These are phyloP conservation scores for Solanum sparsipilum DNA, from an alignment of 257 asterid genomes.

Conservation along the genomic window DNA sequence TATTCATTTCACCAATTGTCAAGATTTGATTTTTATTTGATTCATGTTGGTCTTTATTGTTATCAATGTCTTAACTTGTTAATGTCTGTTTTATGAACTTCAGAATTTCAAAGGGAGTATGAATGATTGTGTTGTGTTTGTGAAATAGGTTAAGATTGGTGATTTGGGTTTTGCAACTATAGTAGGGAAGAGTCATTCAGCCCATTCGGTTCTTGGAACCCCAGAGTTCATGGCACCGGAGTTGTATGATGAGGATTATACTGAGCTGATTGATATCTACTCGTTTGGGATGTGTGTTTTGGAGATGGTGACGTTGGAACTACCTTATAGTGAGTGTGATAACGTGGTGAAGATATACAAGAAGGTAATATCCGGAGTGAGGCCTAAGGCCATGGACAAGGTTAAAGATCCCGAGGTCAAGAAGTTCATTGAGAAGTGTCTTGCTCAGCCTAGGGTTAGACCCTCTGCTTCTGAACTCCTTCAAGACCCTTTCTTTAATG, in stretches of 20 bases:
- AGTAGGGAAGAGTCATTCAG: conserved; percentile 50
- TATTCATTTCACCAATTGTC: background rate
- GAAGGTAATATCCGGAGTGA: conserved; percentile 54
- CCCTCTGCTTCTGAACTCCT: conserved; percentile 74
- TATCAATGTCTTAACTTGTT: background rate
- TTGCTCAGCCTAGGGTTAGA: conserved; percentile 51
- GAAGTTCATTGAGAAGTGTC: conserved; percentile 66
- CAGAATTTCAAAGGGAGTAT: background rate
- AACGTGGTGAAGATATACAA: conserved; percentile 61
- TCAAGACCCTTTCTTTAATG: conserved; percentile 50
- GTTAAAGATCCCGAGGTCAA: conserved; percentile 49
- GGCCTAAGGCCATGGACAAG: conserved; percentile 67
- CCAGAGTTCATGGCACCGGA: conserved; percentile 93
- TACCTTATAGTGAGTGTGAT: conserved; percentile 65
- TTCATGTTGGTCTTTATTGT: background rate
- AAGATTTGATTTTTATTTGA: background rate
- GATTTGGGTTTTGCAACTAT: conserved; percentile 68
- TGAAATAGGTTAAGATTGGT: conserved; percentile 67
- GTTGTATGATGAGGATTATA: conserved; percentile 63
- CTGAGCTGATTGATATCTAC: conserved; percentile 53
- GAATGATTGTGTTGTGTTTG: background rate
- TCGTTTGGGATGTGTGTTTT: conserved; percentile 83
- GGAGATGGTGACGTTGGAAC: conserved; percentile 64
- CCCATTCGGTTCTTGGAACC: conserved; percentile 65
- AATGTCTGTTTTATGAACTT: background rate